A percentile compares a stretch with the other conserved stretches of the same genome.
phyloP scores from a whole-genome alignment of 495 filamentous ascomycete species.

The Annulohypoxylon moriforme region DNA sequence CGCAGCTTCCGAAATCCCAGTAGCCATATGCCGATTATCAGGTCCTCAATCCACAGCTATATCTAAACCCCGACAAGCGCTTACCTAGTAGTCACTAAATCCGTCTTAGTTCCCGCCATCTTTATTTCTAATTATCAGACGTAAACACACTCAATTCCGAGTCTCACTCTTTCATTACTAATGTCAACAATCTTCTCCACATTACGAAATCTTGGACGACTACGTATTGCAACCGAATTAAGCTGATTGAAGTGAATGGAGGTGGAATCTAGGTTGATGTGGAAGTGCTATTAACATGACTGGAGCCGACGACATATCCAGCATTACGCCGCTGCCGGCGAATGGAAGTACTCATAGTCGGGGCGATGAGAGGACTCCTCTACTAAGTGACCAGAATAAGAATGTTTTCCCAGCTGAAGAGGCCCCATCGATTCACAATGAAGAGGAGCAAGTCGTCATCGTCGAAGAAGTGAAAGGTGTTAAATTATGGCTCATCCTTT shows the following conservation, averaged over 20 bases:
- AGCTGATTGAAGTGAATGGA: background rate
- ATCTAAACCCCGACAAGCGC: background rate
- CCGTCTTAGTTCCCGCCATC: constrained; percentile 21
- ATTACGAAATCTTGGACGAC: background rate
- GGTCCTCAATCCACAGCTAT: background rate
- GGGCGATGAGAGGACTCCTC: constrained; percentile 40
- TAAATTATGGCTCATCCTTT: constrained; percentile 63
- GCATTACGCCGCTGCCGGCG: background rate
- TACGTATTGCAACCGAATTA: background rate
- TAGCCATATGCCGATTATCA: constrained; percentile 1
- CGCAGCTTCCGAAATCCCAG: background rate
- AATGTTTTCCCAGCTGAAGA: constrained; percentile 5
- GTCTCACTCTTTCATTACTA: background rate
- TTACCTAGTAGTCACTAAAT: background rate
- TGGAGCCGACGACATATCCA: constrained; percentile 14
- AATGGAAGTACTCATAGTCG: constrained; percentile 7
- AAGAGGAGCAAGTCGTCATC: constrained; percentile 48
- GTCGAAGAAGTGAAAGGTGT: constrained; percentile 58
- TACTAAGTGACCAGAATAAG: constrained; percentile 35
- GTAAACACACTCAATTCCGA: background rate
- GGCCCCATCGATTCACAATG: constrained; percentile 12
- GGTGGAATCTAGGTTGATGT: background rate
- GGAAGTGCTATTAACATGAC: constrained; percentile 35
- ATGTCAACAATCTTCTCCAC: background rate
- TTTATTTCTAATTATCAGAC: background rate